Evolutionary conservation across 257 asterid species (phyloP), one percentile per base, ranked within the genome.

Genomic region (Solanum sitiens): DNA sequence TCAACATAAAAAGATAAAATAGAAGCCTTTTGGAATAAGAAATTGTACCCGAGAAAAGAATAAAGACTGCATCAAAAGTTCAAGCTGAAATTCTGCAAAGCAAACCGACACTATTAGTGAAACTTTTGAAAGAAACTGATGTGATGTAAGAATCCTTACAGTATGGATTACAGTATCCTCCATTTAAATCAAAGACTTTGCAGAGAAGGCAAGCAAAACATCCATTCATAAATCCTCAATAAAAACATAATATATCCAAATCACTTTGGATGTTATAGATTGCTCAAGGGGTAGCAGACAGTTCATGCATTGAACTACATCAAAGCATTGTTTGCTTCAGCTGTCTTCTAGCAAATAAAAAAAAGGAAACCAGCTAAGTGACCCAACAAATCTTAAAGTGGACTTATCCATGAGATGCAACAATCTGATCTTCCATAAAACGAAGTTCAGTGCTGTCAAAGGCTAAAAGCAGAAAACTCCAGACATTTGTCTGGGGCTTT

Each of bases 51-150:
- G 98, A 87, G 99, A 95, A 91, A 96, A 96, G 89, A 92, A 90
- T 56, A 97, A 94, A 14, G 98, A 97, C 91, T 97, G 99, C 99
- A 96, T 97, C 93, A 96, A 90, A 83, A 97, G 96, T 91, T 96
- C 99, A 50, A 97, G 96, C 98, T 90, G 99, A 93, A 97, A 97
- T 63, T 96, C 99, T 97, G 98, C 94, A 94, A 89, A 87, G 89
- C 80, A 87, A 39, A 73, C 84, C 20, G 9, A 73, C 61, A 44
- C 70, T 9, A 53, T 74, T 65, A 50, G 44, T 82, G 86, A 39
- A 30, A 50, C 53, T 4, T 30, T 50, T 50, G 70, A 82, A 47
- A 50, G 86, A 82, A 82, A 32, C 25, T 76, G 25, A 42, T 76
- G 59, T 39, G 83, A 23, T 76, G 61, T n/a, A 23, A 30, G 15